Evolutionary conservation across 2,329 filamentous ascomycete species (phyloP), one percentile per base, ranked within the genome.

Genomic region (Aspergillus arachidicola): DNA sequence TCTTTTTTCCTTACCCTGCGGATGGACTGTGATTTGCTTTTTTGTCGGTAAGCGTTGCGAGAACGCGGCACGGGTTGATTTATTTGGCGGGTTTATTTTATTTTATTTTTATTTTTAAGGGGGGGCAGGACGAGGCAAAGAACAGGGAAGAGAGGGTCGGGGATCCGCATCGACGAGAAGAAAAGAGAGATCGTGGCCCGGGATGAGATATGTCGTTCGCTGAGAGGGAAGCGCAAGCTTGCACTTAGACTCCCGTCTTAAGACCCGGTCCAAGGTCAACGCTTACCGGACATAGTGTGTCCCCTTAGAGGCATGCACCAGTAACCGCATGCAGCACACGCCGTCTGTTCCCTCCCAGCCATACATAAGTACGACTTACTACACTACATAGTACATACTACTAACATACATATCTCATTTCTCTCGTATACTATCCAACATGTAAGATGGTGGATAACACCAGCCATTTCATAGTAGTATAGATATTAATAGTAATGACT

Each of bases 171-270:
- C 30, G 12, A 58, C 32, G 6, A 45, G 38, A 43, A 38, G 34
- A 30, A 53, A 53, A 45, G 55, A 59, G 59, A 65, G 64, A 61
- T 60, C 62, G 60, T 64, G 62, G 60, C 43, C 65, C 53, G 55
- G 60, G 38, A 62, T 62, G 41, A 58, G 60, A 57, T 53, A 58
- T 60, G 55, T 61, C 64, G 64, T 66, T 67, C 63, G 65, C 58
- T 59, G 43, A 41, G 43, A 30, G 30, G 26, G 46, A 38, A 55
- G 51, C 51, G 51, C 51, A 55, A 55, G 51, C 51, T 55, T 55
- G 32, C 51, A 38, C 51, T 55, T 55, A 38, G 32, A 38, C 32
- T 38, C 46, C 51, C 50, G 51, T 23, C 57, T 36, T 56, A 60
- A 41, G 51, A 55, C 50, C 36, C 36, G 9, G 41, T 30, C 38